Evolutionary conservation across 2,329 filamentous ascomycete genomes (phyloP).

Genomic region (Sporothrix inflata): DNA sequence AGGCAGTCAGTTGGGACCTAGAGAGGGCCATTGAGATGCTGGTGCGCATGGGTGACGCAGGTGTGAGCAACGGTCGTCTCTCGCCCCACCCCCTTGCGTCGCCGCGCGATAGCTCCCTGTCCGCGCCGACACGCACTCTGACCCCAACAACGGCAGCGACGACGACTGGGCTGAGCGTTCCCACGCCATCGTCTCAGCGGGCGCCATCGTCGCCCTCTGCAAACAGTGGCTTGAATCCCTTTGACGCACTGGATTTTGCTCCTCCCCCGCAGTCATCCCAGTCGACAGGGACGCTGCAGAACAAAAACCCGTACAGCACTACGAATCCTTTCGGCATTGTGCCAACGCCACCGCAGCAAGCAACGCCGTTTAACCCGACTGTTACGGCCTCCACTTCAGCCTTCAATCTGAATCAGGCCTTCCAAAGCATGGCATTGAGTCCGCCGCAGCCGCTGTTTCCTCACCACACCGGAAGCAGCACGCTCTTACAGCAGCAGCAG

Average conservation of each 20-base stretch:
- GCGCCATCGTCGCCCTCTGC: conserved; percentile 48
- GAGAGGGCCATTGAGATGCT: conserved; percentile 85
- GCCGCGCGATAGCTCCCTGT: conserved; percentile 50
- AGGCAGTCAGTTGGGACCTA: conserved; percentile 80
- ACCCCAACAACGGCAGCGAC: conserved; percentile 41
- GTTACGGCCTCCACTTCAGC: conserved; percentile 36
- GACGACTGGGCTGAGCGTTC: conserved; percentile 36
- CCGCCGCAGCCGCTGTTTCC: conserved; percentile 66
- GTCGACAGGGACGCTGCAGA: conserved; percentile 64
- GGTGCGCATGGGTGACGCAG: conserved; percentile 76
- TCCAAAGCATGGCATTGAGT: conserved; percentile 75
- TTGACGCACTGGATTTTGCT: conserved; percentile 67
- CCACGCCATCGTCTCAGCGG: conserved; percentile 32
- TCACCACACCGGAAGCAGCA: conserved; percentile 67
- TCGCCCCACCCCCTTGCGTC: conserved; percentile 42
- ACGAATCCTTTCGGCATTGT: conserved; percentile 72
- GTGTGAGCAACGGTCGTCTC: conserved; percentile 62
- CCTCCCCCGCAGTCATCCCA: conserved; percentile 64
- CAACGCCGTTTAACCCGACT: conserved; percentile 32
- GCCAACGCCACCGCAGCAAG: conserved; percentile 32
- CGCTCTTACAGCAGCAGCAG: conserved; percentile 42
- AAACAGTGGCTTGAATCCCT: conserved; percentile 57
- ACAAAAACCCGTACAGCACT: conserved; percentile 55
- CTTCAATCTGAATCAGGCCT: conserved; percentile 63
- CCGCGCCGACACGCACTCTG: conserved; percentile 57